Base-by-base conservation (phyloP, 331 rosid species). In the Saraca asoca region DNA sequence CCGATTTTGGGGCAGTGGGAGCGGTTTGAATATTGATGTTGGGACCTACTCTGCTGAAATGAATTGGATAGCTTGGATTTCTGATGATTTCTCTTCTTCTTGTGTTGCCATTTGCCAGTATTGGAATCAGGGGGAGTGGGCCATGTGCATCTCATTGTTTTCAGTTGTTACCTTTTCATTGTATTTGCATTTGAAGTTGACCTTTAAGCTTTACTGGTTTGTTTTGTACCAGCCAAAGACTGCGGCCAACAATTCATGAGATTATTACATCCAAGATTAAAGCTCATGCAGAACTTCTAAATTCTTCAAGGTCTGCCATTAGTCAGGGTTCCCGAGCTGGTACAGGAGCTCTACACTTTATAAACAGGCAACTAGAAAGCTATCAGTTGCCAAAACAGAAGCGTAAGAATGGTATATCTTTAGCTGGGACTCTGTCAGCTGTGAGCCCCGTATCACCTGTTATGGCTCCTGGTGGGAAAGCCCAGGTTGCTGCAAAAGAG, bases 391-490 rank as follows among this genome's bases (percentile, higher is more conserved):
- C 90, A 24, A 94, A 94, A 85, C 95, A 80, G 82, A 94, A 90
- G 68, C 87, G 78, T 64, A 91, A 85, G 81, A 86, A 94, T 85
- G 99, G 97, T 44, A 83, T 90, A 57, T 87, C 88, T 56, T 64
- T 79, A 15, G 76, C 85, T 73, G 99, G 97, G 75, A 76, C 90
- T 51, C 77, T 90, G 61, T 80, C 85, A 82, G 87, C 96, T 5
- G 97, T 85, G 49, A 94, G 99, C 87, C 99, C 99, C 20, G 99
- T 94, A 60, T 90, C 99, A 1, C 87, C 92, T 46, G 91, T 88
- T 69, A 94, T 94, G 99, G 95, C 96, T 75, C 99, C 99, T 18
- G 67, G 72, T 16, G 99, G 99, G 61, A 90, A 86, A 79, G 97
- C 95, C 5, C 99, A 94, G 85, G 81, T 79, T 58, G 80, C 91